Conservation (phyloP, 257 asterid genomes). For the Handroanthus guayacan region DNA sequence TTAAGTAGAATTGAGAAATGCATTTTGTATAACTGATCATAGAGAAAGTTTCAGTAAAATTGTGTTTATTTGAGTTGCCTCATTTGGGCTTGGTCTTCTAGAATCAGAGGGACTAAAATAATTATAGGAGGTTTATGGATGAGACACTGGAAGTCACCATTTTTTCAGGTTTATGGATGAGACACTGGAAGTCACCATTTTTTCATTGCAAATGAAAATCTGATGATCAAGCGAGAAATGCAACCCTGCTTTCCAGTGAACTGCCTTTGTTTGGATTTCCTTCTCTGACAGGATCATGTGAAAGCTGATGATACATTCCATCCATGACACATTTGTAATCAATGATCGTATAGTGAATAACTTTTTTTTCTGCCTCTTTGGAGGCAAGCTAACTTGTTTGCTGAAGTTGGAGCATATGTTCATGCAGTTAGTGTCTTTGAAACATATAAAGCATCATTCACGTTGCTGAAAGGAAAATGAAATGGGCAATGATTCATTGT, state of each 20-base stretch:
- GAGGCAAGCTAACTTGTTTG: not conserved
- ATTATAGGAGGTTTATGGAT: not conserved
- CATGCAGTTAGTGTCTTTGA: not conserved
- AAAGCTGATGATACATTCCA: constrained; percentile 2
- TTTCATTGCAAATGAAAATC: constrained; percentile 23
- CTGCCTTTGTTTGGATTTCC: too few relatives aligned
- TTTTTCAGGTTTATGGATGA: constrained; percentile 11
- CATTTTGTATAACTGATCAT: not conserved
- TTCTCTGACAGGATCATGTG: not conserved
- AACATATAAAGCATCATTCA: too few relatives aligned
- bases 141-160: not conserved
- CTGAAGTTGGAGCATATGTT: not conserved
- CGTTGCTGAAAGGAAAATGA: too few relatives aligned
- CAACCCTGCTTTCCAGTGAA: too few relatives aligned
- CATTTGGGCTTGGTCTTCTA: constrained; percentile 13
- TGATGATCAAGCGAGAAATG: not conserved
- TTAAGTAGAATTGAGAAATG: constrained; percentile 1
- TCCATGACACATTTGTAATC: constrained; percentile 13
- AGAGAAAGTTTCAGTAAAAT: not conserved
- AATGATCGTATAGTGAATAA: not conserved
- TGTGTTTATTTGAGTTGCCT: constrained; percentile 18
- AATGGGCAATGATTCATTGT: too few relatives aligned
- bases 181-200: constrained; percentile 11
- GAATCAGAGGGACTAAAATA: constrained; percentile 9
- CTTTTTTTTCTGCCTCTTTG: not conserved